These are phyloP conservation scores for Rhinocladiella mackenziei DNA, from an alignment of 2,329 filamentous ascomycete genomes.

Conservation along the genomic window DNA sequence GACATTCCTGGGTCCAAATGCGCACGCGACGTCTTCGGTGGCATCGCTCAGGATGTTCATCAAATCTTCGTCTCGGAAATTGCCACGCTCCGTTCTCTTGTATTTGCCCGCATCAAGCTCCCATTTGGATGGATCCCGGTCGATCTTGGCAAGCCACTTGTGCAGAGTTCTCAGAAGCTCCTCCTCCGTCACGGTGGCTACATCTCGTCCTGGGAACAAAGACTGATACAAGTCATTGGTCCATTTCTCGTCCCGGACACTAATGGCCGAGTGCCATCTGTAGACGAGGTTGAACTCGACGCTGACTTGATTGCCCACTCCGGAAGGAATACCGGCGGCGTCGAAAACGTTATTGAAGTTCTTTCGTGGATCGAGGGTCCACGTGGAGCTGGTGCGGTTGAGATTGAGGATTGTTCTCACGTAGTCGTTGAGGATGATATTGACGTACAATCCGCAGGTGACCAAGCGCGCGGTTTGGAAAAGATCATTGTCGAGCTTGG, in stretches of 20 bases:
- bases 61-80: slow-evolving; percentile 71
- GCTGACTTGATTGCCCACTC: slow-evolving; percentile 76
- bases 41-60: slow-evolving; percentile 63
- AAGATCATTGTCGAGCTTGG: slow-evolving; percentile 50
- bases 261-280: slow-evolving; percentile 79
- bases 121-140: slow-evolving; percentile 64
- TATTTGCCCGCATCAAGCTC: slow-evolving; percentile 64
- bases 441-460: slow-evolving; percentile 32
- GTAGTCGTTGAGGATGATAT: slow-evolving; percentile 32
- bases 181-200: slow-evolving; percentile 52
- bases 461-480: slow-evolving; percentile 54
- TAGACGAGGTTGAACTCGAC: slow-evolving; percentile 88
- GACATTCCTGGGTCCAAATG: slow-evolving; percentile 68
- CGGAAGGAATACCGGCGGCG: slow-evolving; percentile 58
- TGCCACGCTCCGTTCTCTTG: slow-evolving; percentile 54
- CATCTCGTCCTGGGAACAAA: slow-evolving; percentile 54
- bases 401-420: slow-evolving; percentile 32
- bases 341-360: slow-evolving; percentile 25
- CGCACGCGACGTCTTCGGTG: slow-evolving; percentile 66
- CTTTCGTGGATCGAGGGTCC: slow-evolving; percentile 32
- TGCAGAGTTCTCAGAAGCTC: slow-evolving; percentile 62
- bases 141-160: slow-evolving; percentile 59
- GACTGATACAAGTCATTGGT: slow-evolving; percentile 64
- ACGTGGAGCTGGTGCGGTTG: slow-evolving; percentile 28
- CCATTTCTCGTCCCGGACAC: slow-evolving; percentile 73